Base-by-base conservation (phyloP, 2,329 filamentous ascomycete genomes). In the Aschersonia sp. region DNA sequence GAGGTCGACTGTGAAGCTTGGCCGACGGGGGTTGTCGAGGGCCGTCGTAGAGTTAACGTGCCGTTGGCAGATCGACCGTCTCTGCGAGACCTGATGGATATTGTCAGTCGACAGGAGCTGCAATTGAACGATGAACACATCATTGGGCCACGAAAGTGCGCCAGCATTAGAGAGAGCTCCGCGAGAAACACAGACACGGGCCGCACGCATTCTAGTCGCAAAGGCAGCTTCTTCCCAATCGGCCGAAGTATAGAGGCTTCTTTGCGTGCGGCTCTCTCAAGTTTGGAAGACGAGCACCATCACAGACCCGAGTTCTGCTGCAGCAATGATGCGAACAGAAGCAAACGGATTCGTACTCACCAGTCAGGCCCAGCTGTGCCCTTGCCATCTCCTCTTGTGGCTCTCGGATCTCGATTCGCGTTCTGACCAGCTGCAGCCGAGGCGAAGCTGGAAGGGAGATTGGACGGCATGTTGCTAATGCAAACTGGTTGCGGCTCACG, bases 361-460 rank as follows among this genome's bases (percentile, higher is more conserved):
- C 84, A 88, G 66, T 88, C 84, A 69, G 78, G 81, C 64, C 77
- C 77, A 55, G 69, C 69, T 63, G 63, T 65, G 54, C 71, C 72
- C 54, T 77, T 73, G 52, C 70, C 70, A 56, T 78, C 77, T 59
- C 64, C 71, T 68, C 75, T 78, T 62, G 73, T 77, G 68, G 66
- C 68, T 69, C 73, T 74, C 58, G 70, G 64, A 65, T 77, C 78
- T 63, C 74, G 77, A 67, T 64, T 80, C 63, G 72, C 69, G 58
- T 75, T 81, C 65, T 86, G 84, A 65, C 84, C 84, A 63, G 85
- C 84, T 57, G 85, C 85, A 59, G 85, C 85, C 62, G 85, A 88
- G 64, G 85, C 85, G 69, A 89, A 89, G 74, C 83, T 89, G 58
- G 85, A 87, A 59, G 84, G 81, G 65, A 88, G 77, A 70, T 84